These are phyloP conservation scores for Cladosporium velox DNA, from an alignment of 2,329 filamentous ascomycete genomes.

Conservation along the genomic window DNA sequence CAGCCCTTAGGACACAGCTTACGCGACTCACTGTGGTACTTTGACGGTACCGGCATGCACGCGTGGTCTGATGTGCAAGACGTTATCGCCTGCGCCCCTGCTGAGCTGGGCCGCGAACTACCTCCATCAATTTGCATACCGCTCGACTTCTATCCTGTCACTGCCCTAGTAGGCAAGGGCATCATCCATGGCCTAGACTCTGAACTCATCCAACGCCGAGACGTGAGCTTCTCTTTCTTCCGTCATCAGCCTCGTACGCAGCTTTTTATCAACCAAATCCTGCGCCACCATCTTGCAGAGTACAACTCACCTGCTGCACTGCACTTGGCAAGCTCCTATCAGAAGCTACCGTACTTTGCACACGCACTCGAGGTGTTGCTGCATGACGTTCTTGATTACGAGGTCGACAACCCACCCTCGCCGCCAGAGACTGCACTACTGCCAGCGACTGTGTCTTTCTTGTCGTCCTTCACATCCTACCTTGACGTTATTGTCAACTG, in stretches of 20 bases:
- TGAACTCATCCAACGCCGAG: conserved; percentile 87
- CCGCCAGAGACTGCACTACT: conserved; percentile 52
- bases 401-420: conserved; percentile 68
- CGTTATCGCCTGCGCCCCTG: conserved; percentile 70
- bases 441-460: conserved; percentile 55
- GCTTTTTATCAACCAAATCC: conserved; percentile 84
- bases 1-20: conserved; percentile 54
- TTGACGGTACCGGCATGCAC: conserved; percentile 82
- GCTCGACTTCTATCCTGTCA: conserved; percentile 94
- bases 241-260: conserved; percentile 90
- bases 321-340: conserved; percentile 79
- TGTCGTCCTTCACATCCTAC: conserved; percentile 68
- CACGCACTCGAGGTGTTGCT: conserved; percentile 90
- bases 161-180: conserved; percentile 82
- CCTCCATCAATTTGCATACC: conserved; percentile 74
- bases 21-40: conserved; percentile 89
- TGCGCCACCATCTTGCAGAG: conserved; percentile 74
- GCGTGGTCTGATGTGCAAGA: conserved; percentile 89
- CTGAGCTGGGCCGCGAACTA: conserved; percentile 67
- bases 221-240: conserved; percentile 87
- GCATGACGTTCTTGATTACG: conserved; percentile 90
- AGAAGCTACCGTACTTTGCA: conserved; percentile 84
- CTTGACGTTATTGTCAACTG: conserved; percentile 96
- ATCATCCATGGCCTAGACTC: conserved; percentile 89
- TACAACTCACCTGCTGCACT: conserved; percentile 80